Base-by-base conservation (phyloP, 768 basidiomycete genomes). In the Rhodotorula paludigena region DNA sequence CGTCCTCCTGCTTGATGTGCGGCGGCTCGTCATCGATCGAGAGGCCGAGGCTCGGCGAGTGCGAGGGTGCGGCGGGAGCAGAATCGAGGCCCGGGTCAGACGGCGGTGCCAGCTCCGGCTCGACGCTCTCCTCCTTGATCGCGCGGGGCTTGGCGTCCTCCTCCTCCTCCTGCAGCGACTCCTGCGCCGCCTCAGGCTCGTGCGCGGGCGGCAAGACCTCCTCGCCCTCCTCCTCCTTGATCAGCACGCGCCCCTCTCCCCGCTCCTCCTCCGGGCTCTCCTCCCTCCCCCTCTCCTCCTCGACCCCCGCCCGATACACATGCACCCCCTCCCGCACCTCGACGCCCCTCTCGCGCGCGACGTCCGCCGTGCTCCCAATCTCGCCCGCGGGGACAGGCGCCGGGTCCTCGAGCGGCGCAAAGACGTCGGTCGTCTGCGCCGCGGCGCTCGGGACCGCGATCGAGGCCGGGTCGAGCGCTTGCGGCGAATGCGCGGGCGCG, bases 61-160 rank as follows among this genome's bases (percentile, higher is more conserved):
- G 33, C 38, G 53, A 55, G 33, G 53, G 9, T 7, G 9, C n/a
- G n/a, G n/a, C n/a, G n/a, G n/a, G 25, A 23, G 5, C 25, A 25
- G 45, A 11, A 8, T 1, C 45, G 45, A 47, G 45, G 10, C 25
- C 45, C 20, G 36, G 53, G 7, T 15, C 16, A 7, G 33, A 38
- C 33, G 45, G 21, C 15, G 30, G 32, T n/a, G 57, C 47, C 39
- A 58, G 11, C 39, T 38, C 15, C 5, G 32, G 56, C 56, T 58
- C 18, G 32, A 25, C 30, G 57, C 56, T 57, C 32, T 64, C 63
- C 48, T 64, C 63, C 57, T 64, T 57, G 38, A 63, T 48, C 36
- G 12, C 20, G 16, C n/a, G 25, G n/a, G 32, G 9, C 52, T 42
- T 18, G 21, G 11, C 42, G 28, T 45, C 60, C 12, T 11, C 21